phyloP scores from a whole-genome alignment of 1,139 yeast species.

The Pichia sp. region DNA sequence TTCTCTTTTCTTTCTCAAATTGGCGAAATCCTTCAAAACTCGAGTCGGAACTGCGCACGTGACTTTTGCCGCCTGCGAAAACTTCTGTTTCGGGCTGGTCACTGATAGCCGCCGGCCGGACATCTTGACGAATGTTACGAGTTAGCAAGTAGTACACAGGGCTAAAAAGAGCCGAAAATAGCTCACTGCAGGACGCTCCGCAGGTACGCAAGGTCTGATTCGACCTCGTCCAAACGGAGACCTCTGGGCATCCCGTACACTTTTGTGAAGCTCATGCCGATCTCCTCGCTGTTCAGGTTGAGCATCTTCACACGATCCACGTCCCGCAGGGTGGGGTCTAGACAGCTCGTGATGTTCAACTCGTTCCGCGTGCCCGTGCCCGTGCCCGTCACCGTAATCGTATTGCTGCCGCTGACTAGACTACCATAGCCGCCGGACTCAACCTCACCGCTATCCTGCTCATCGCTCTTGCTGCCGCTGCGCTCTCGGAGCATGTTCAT shows the following conservation, averaged over 20 bases:
- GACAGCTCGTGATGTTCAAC: conserved; percentile 16
- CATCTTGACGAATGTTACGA: no score
- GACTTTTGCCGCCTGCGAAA: background rate
- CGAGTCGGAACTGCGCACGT: background rate
- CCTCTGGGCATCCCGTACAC: conserved; percentile 32
- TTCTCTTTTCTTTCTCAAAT: background rate
- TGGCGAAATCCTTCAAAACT: background rate
- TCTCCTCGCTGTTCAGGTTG: conserved; percentile 16
- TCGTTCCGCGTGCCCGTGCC: conserved; percentile 4
- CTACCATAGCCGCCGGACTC: background rate
- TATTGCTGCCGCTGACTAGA: background rate
- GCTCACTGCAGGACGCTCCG: conserved; percentile 1
- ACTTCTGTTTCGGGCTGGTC: no score
- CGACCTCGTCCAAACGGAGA: conserved; percentile 29
- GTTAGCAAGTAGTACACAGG: background rate
- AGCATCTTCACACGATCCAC: conserved; percentile 19
- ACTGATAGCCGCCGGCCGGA: no score
- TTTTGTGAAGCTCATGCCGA: conserved; percentile 26
- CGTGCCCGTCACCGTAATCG: background rate
- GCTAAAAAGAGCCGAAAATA: background rate
- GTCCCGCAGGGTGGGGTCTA: conserved; percentile 15
- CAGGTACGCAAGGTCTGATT: conserved; percentile 25
- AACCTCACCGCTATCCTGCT: background rate
- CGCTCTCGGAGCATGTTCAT: background rate
- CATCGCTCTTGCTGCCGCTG: background rate